Evolutionary conservation across 441 rosid genomes (phyloP).

Genomic region (Erysimum cheiri): DNA sequence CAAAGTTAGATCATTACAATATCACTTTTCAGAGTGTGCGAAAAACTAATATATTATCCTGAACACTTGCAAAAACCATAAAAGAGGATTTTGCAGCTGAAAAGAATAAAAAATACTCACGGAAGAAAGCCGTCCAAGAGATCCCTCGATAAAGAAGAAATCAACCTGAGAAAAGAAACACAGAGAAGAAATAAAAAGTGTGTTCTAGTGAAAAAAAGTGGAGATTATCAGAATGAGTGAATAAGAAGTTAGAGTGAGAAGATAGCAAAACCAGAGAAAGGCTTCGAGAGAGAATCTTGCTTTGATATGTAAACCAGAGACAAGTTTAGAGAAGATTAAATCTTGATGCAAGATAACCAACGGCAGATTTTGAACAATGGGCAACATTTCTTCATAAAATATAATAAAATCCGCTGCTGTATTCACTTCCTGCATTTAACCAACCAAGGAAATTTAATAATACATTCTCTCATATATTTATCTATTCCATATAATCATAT

Average conservation of each 20-base stretch:
- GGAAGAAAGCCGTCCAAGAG: slow-evolving; percentile 66
- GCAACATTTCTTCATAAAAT: slow-evolving; percentile 73
- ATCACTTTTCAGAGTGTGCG: no score
- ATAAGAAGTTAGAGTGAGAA: background rate
- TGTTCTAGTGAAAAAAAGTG: background rate
- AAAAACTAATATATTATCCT: background rate
- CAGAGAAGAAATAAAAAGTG: no score
- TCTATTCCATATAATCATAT: no score
- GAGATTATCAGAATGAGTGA: background rate
- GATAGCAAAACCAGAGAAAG: slow-evolving; percentile 64
- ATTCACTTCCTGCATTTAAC: slow-evolving; percentile 73
- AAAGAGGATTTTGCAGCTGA: background rate
- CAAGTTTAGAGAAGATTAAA: slow-evolving; percentile 65
- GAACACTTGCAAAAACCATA: background rate
- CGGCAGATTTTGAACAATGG: slow-evolving; percentile 72
- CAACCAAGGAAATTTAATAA: slow-evolving; percentile 16
- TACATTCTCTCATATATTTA: background rate
- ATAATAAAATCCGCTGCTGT: slow-evolving; percentile 90
- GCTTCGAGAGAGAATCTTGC: slow-evolving; percentile 89
- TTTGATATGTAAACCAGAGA: slow-evolving; percentile 72
- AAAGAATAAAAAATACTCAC: slow-evolving; percentile 56
- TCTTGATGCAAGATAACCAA: slow-evolving; percentile 74
- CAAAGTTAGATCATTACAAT: no score
- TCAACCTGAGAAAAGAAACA: slow-evolving; percentile 52
- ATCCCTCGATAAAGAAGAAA: slow-evolving; percentile 86